A percentile compares a stretch with the other conserved stretches of the same genome.
phyloP scores from a whole-genome alignment of 1,284 basidiomycete species.

The Afroboletus lepidellus region DNA sequence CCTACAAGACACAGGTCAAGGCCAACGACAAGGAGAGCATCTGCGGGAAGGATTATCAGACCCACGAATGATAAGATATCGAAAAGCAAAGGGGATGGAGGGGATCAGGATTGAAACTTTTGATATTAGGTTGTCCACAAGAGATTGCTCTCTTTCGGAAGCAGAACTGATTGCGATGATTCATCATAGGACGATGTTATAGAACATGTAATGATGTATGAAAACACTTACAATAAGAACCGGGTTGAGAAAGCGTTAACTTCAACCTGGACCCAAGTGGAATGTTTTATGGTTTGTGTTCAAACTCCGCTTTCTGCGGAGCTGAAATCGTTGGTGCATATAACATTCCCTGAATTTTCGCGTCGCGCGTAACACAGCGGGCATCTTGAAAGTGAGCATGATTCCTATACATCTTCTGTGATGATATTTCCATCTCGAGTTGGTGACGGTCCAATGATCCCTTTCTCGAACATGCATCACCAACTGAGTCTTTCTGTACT shows the following conservation, averaged over 20 bases:
- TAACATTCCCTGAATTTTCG: neutral
- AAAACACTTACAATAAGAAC: conserved; percentile 12
- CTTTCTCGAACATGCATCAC: conserved; percentile 79
- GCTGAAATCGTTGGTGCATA: conserved; percentile 6
- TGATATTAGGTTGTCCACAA: conserved; percentile 69
- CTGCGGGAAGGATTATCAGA: conserved; percentile 7
- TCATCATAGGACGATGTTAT: conserved; percentile 47
- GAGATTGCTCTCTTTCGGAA: conserved; percentile 71
- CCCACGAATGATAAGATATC: neutral
- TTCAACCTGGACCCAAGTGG: neutral
- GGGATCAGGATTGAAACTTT: conserved; percentile 54
- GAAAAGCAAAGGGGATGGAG: neutral
- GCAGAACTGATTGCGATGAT: conserved; percentile 68
- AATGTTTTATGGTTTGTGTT: conserved; percentile 3
- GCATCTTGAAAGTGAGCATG: conserved; percentile 26
- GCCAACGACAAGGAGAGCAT: neutral
- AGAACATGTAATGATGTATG: neutral
- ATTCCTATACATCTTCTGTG: conserved; percentile 30
- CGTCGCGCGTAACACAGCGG: neutral
- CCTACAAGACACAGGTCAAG: neutral
- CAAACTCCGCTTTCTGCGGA: conserved; percentile 16
- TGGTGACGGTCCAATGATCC: conserved; percentile 69
- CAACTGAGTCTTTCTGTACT: conserved; percentile 52
- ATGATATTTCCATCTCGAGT: conserved; percentile 71
- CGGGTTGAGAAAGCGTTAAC: neutral